These are phyloP conservation scores for Eimeria necatrix DNA, from an alignment of 169 alveolate species.

Conservation along the genomic window DNA sequence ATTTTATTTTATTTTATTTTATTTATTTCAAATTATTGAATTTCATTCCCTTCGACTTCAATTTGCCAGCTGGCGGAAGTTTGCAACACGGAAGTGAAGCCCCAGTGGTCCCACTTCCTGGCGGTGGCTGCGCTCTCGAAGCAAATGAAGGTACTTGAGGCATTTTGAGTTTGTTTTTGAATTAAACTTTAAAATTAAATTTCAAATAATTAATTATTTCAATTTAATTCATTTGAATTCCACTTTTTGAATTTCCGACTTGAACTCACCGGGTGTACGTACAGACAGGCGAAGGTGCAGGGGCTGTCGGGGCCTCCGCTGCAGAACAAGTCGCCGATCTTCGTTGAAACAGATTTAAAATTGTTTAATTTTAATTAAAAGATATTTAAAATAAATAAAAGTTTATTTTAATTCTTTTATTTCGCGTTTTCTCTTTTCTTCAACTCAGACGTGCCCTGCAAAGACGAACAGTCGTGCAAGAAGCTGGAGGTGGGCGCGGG, in stretches of 20 bases:
- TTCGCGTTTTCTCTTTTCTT: neutral
- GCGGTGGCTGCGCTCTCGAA: slow-evolving; percentile 45
- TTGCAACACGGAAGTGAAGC: slow-evolving; percentile 8
- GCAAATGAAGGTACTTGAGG: neutral
- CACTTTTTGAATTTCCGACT: neutral
- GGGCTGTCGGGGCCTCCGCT: too few species aligned
- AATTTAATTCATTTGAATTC: too few species aligned
- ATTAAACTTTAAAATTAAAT: too few species aligned
- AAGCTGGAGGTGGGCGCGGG: slow-evolving; percentile 72
- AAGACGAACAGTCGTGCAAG: slow-evolving; percentile 70
- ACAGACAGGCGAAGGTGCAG: too few species aligned
- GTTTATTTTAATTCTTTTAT: neutral
- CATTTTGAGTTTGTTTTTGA: neutral
- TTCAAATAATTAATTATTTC: neutral
- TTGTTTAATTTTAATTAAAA: too few species aligned
- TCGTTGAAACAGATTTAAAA: too few species aligned
- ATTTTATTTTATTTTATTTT: neutral
- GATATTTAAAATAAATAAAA: too few species aligned
- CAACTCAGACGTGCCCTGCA: slow-evolving; percentile 78
- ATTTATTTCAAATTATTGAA: neutral
- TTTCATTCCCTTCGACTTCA: neutral
- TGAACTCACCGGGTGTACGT: too few species aligned
- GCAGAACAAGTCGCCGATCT: too few species aligned
- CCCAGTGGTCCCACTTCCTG: slow-evolving; percentile 53
- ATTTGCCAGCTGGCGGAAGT: neutral